Conservation (phyloP, 208 protist species). For the Acanthamoeba polyphaga region DNA sequence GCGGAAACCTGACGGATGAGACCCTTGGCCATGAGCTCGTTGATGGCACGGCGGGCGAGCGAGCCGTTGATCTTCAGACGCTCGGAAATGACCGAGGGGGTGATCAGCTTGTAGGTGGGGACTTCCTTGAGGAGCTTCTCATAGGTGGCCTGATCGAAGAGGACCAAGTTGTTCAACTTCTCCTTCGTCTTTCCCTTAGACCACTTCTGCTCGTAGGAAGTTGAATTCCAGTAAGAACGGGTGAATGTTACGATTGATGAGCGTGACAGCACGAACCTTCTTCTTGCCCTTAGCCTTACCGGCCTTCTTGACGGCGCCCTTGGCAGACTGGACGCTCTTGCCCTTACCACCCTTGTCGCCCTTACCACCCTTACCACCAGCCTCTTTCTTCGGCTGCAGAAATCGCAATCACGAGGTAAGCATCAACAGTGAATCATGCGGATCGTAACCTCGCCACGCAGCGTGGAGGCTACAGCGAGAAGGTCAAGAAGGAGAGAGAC, state of each 20-base stretch:
- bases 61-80: conserved; percentile 89
- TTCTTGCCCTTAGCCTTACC: conserved; percentile 76
- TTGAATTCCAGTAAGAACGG: not conserved
- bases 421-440: not conserved
- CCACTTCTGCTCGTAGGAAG: conserved; percentile 88
- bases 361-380: conserved; percentile 39
- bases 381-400: conserved; percentile 45
- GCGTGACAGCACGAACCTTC: conserved; percentile 36
- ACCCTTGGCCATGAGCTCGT: conserved; percentile 87
- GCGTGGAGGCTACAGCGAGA: not conserved
- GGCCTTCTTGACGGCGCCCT: conserved; percentile 77
- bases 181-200: conserved; percentile 91
- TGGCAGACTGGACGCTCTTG: conserved; percentile 83
- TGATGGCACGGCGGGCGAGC: conserved; percentile 88
- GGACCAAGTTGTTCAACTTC: conserved; percentile 91
- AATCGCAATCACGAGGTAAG: not conserved
- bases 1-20: conserved; percentile 88
- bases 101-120: conserved; percentile 91
- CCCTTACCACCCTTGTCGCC: conserved; percentile 80
- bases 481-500: not conserved
- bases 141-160: conserved; percentile 90
- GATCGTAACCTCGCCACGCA: too few species aligned
- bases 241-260: not conserved
- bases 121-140: conserved; percentile 90
- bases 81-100: conserved; percentile 89